Base-by-base conservation (phyloP, 768 basidiomycete species). In the Chalciporus chontae region DNA sequence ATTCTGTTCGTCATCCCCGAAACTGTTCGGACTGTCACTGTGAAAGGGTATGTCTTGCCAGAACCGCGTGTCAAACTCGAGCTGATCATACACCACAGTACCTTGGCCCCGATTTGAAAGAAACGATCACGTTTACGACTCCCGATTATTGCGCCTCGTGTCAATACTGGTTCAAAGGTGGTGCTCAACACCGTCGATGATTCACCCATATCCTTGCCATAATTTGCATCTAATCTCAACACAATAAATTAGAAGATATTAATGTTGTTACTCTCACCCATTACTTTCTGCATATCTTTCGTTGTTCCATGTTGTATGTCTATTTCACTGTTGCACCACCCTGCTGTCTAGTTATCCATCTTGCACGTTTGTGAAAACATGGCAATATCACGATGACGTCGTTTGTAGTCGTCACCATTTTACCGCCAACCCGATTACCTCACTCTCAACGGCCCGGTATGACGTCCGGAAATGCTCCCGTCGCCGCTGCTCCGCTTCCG, bases 371-470 rank as follows among this genome's bases (percentile, higher is more conserved):
- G 27, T 29, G 5, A 29, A 29, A 29, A 29, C 27, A 29, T 29
- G 32, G 8, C 4, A 32, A 32, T 26, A 37, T 43, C 26, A 39
- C 52, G 10, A 52, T 54, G 46, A 56, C 55, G 52, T 55, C 43
- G n/a, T n/a, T n/a, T n/a, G n/a, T n/a, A n/a, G n/a, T n/a, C n/a
- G 51, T 68, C 45, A 88, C 86, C 87, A 88, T 55, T 86, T 83
- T 5, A 89, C 87, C 7, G 83, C 80, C 36, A 87, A 67, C 18
- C 89, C 90, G 34, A 86, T 70, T 18, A 90, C 82, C 58, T 93
- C 90, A 69, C 84, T 90, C 68, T 89, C 89, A 2, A 96, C 91
- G 23, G 88, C 88, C 51, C 81, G 78, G 64, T 93, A 95, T 62
- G 80, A 71, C 3, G 94, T 95, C 65, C 91, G 76, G 61, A 95